A percentile compares a stretch with the other conserved stretches of the same genome.
Conservation (phyloP, 2,329 filamentous ascomycete species). For the Mycogone perniciosa region DNA sequence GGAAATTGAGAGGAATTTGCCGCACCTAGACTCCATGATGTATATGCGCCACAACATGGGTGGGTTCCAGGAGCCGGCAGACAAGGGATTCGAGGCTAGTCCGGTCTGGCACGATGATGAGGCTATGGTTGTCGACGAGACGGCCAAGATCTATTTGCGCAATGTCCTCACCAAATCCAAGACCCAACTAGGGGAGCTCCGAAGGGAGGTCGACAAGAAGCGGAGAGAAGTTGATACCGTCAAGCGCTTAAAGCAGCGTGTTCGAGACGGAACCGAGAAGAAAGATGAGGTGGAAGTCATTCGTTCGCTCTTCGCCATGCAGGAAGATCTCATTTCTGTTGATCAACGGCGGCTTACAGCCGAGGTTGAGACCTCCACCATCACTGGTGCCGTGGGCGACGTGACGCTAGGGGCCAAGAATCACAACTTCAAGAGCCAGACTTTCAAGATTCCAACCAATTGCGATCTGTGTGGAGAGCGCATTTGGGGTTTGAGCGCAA, state of each 20-base stretch:
- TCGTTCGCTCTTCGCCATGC: slow-evolving; percentile 71
- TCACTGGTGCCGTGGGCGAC: slow-evolving; percentile 86
- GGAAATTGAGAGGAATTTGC: slow-evolving; percentile 83
- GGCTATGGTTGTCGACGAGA: slow-evolving; percentile 76
- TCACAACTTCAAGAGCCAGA: slow-evolving; percentile 98
- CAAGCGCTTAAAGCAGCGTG: slow-evolving; percentile 65
- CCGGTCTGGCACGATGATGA: slow-evolving; percentile 96
- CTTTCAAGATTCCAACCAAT: slow-evolving; percentile 98
- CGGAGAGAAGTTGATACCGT: slow-evolving; percentile 74
- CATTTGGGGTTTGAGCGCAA: slow-evolving; percentile 94
- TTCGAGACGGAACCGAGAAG: slow-evolving; percentile 79
- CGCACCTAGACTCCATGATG: slow-evolving; percentile 93
- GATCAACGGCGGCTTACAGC: slow-evolving; percentile 80
- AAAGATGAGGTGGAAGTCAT: slow-evolving; percentile 84
- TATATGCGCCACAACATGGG: slow-evolving; percentile 88
- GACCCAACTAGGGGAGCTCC: slow-evolving; percentile 69
- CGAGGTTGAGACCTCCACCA: slow-evolving; percentile 88
- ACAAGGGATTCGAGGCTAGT: slow-evolving; percentile 86
- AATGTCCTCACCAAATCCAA: slow-evolving; percentile 93
- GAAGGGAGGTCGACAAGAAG: slow-evolving; percentile 80
- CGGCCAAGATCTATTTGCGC: slow-evolving; percentile 81
- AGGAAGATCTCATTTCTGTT: slow-evolving; percentile 77
- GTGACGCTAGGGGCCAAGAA: slow-evolving; percentile 87
- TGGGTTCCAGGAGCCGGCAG: slow-evolving; percentile 73
- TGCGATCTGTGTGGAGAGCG: slow-evolving; percentile 94